phyloP scores from a whole-genome alignment of 73 alveolate genomes.

The Paramecium sexaurelia region DNA sequence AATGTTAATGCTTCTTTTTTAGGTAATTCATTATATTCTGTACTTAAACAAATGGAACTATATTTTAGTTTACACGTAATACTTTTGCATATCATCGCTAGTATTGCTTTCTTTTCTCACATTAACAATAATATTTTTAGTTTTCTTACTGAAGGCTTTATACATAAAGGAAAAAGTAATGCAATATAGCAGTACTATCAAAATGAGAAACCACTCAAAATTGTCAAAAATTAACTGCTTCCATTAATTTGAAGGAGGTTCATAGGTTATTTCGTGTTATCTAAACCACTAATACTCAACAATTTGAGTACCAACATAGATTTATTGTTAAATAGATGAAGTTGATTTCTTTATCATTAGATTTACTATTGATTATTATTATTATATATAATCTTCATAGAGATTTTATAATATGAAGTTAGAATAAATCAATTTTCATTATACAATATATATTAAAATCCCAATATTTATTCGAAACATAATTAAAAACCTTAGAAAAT shows the following conservation, averaged over 20 bases:
- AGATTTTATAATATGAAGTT: neutral
- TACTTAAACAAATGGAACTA: neutral
- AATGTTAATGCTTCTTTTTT: neutral
- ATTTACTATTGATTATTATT: neutral
- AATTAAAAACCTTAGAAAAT: neutral
- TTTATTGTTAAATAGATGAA: neutral
- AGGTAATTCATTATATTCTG: neutral
- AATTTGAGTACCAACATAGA: neutral
- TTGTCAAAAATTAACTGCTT: neutral
- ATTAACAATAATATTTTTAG: neutral
- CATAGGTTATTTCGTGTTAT: neutral
- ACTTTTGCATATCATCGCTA: neutral
- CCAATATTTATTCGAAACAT: neutral
- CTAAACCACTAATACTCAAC: neutral
- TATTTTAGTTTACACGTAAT: neutral
- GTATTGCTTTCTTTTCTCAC: neutral
- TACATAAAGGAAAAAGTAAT: neutral
- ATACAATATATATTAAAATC: no score
- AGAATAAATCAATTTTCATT: no score
- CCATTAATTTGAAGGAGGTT: neutral
- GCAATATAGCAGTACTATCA: neutral
- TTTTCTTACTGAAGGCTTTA: neutral
- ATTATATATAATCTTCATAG: neutral
- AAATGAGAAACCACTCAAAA: neutral
- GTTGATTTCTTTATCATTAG: neutral